Evolutionary conservation across 768 basidiomycete genomes (phyloP).

Genomic region (Pholiota conissans): DNA sequence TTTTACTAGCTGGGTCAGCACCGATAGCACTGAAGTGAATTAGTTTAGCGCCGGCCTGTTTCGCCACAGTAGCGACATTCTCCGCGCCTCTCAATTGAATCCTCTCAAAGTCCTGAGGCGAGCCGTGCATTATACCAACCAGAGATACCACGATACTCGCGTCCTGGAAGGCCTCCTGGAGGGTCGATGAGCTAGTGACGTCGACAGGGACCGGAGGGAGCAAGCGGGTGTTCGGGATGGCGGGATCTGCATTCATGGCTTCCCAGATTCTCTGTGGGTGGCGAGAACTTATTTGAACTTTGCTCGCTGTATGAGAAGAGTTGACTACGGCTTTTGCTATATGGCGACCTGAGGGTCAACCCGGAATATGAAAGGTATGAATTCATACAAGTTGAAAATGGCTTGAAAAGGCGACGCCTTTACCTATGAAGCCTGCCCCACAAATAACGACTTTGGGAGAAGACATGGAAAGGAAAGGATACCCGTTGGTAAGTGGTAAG

Average conservation of each 20-base stretch:
- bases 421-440: slow-evolving; percentile 65
- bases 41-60: slow-evolving; percentile 52
- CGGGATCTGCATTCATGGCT: slow-evolving; percentile 24
- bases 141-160: slow-evolving; percentile 65
- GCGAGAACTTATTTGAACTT: slow-evolving; percentile 61
- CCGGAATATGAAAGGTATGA: neutral
- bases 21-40: slow-evolving; percentile 76
- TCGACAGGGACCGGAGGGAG: slow-evolving; percentile 49
- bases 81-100: slow-evolving; percentile 68
- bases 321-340: slow-evolving; percentile 55
- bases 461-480: neutral
- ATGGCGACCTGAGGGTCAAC: slow-evolving; percentile 47
- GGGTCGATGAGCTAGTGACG: slow-evolving; percentile 50
- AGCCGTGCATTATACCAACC: slow-evolving; percentile 67
- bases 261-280: slow-evolving; percentile 45
- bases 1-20: slow-evolving; percentile 55
- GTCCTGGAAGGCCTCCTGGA: slow-evolving; percentile 48
- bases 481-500: neutral
- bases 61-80: slow-evolving; percentile 60
- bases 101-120: slow-evolving; percentile 52
- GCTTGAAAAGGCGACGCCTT: neutral
- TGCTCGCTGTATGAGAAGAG: slow-evolving; percentile 11
- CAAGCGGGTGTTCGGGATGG: slow-evolving; percentile 32
- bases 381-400: neutral
- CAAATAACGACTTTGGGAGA: slow-evolving; percentile 47